Base-by-base conservation (phyloP, 495 filamentous ascomycete species). In the Neurospora sp. region DNA sequence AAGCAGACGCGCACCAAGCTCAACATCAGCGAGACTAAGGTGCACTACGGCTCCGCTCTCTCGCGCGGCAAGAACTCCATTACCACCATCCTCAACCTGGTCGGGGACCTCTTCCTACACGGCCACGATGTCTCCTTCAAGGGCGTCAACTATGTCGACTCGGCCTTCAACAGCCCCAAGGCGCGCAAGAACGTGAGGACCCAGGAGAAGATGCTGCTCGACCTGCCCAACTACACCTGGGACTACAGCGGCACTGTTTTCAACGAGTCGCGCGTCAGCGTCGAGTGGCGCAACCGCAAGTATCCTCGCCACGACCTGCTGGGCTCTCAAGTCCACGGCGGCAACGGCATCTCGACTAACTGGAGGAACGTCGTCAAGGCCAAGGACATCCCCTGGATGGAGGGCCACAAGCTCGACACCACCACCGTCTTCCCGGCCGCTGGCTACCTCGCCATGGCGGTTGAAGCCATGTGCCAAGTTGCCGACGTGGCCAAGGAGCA, bases 401-500 rank as follows among this genome's bases (percentile, higher is more conserved):
- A 75, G 8, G 85, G 87, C 69, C 87, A 89, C 73, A 70, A 78
- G 39, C 71, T 79, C 41, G 80, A 76, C 59, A 75, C 75, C 10
- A 74, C 79, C 8, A 68, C 77, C 8, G 77, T 92, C 0, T 89
- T 87, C 65, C 89, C 90, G 9, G 89, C 82, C 1, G 82, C 88
- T 16, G 86, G 83, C 0, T 90, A 87, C 73, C 72, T 87, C 20
- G 79, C 82, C 10, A 87, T 87, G 78, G 87, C 86, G 0, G 73
- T 87, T 3, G 89, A 92, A 72, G 82, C 81, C 0, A 77, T 75
- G 4, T 72, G 74, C 20, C 74, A 84, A 69, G 20, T 81, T 3
- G 70, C 39, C 68, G 77, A 68, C 68, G 69, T 20, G 69, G 70
- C 38, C 65, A 70, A 1, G 38, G 42, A 68, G 41, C 48, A 65